phyloP scores from a whole-genome alignment of 139 green algal species.

The Chlorella sp. region DNA sequence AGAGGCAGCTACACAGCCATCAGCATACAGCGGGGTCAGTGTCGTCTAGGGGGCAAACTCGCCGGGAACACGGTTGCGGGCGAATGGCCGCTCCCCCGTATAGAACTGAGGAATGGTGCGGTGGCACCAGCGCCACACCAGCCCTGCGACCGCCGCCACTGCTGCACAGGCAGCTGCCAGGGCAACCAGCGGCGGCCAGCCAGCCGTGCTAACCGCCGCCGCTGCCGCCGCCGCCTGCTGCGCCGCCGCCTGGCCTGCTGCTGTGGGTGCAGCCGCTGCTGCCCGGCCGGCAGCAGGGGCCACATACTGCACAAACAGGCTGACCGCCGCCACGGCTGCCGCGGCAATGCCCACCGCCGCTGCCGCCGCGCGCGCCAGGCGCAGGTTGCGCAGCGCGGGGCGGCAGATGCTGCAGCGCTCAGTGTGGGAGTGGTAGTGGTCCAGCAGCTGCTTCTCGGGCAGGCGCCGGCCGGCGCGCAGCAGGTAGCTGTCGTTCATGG shows the following conservation, averaged over 20 bases:
- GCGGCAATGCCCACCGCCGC: constrained; percentile 8
- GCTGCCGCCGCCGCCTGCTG: background rate
- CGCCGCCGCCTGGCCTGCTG: background rate
- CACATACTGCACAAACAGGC: background rate
- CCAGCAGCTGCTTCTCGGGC: constrained; percentile 30
- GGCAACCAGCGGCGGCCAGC: background rate
- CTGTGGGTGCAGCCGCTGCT: too few relatives aligned
- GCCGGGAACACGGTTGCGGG: constrained; percentile 34
- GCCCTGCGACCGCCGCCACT: background rate
- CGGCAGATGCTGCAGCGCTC: constrained; percentile 35
- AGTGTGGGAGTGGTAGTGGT: constrained; percentile 48
- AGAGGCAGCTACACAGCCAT: too few relatives aligned
- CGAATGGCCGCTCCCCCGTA: constrained; percentile 17
- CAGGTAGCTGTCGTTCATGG: constrained; percentile 47
- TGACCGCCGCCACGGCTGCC: background rate
- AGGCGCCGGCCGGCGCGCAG: constrained; percentile 22
- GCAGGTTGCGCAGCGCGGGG: constrained; percentile 11
- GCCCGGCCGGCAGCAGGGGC: background rate
- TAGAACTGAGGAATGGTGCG: constrained; percentile 17
- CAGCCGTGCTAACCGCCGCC: background rate
- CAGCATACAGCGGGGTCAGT: too few relatives aligned
- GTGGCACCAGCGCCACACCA: constrained; percentile 12
- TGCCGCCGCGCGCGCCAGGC: background rate
- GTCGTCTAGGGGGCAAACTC: constrained; percentile 28
- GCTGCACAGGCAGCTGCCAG: background rate